Evolutionary conservation across 805 yeast genomes (phyloP), one percentile per base, ranked within the genome.

Genomic region (Wickerhamomyces ciferrii): DNA sequence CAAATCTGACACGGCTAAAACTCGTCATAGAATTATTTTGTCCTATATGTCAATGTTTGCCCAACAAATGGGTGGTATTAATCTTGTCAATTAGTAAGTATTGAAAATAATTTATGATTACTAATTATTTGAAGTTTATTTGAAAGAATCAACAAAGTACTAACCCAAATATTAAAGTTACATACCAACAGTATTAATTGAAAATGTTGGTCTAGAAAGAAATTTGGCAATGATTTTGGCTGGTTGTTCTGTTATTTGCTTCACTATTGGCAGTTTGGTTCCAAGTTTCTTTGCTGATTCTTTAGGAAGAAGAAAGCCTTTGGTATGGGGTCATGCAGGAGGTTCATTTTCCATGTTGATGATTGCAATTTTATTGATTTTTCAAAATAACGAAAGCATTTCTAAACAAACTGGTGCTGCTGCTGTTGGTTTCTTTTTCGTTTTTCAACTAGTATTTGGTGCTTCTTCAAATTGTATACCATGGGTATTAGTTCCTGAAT

Each of bases 41-140:
- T 87, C 87, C 58, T 68, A 84, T 2, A 78, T 84, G 9, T 67
- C 84, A 23, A 87, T 83, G 66, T 80, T 83, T 55, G 79, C 79
- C 75, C 85, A 80, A 67, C 87, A 83, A 63, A 75, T 82, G 55
- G 77, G 84, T 43, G 88, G 88, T 56, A 79, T 85, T 67, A 83
- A 83, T 54, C 84, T 85, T 42, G 81, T 83, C 52, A 80, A 81
- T 52, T 83, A 81, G 68, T 83, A 83, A 4, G 32, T 29, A 29
- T n/a, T n/a, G n/a, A n/a, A n/a, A n/a, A n/a, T n/a, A n/a, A n/a
- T n/a, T n/a, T n/a, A n/a, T n/a, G n/a, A n/a, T n/a, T n/a, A n/a
- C n/a, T n/a, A n/a, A n/a, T n/a, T n/a, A n/a, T n/a, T n/a, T n/a
- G n/a, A n/a, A n/a, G n/a, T n/a, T n/a, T n/a, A n/a, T n/a, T n/a